Conservation (phyloP, 1,284 basidiomycete species). For the Cystobasidium sp. region DNA sequence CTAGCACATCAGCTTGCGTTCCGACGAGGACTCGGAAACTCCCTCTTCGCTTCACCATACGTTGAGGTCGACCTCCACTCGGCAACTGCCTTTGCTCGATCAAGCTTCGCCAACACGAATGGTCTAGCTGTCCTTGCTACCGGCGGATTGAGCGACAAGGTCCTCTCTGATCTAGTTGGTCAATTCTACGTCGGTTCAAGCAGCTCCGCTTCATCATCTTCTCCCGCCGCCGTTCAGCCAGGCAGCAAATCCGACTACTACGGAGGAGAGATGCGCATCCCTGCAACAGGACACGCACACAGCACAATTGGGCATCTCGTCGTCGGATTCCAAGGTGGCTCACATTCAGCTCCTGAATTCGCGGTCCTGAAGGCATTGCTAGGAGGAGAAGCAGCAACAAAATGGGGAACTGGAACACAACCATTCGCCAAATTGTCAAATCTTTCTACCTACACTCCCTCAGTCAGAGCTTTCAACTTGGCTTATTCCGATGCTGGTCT, state of each 20-base stretch:
- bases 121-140: constrained; percentile 85
- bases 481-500: constrained; percentile 88
- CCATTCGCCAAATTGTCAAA: constrained; percentile 64
- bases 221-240: constrained; percentile 59
- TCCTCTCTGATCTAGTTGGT: constrained; percentile 67
- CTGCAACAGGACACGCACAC: constrained; percentile 74
- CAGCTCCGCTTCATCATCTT: constrained; percentile 55
- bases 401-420: constrained; percentile 78
- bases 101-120: constrained; percentile 69
- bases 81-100: constrained; percentile 69
- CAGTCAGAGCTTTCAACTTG: constrained; percentile 72
- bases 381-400: constrained; percentile 70
- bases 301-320: constrained; percentile 55
- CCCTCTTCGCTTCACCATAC: constrained; percentile 78
- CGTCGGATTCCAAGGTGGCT: constrained; percentile 58
- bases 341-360: constrained; percentile 68
- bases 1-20: constrained; percentile 85
- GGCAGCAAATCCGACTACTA: constrained; percentile 67
- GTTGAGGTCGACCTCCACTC: constrained; percentile 68
- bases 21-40: constrained; percentile 85
- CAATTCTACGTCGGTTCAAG: constrained; percentile 65
- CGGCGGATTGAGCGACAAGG: constrained; percentile 64
- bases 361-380: constrained; percentile 77
- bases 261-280: constrained; percentile 79
- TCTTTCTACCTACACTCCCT: constrained; percentile 54